Conservation (phyloP, 495 filamentous ascomycete species). For the Pyronema domesticum region DNA sequence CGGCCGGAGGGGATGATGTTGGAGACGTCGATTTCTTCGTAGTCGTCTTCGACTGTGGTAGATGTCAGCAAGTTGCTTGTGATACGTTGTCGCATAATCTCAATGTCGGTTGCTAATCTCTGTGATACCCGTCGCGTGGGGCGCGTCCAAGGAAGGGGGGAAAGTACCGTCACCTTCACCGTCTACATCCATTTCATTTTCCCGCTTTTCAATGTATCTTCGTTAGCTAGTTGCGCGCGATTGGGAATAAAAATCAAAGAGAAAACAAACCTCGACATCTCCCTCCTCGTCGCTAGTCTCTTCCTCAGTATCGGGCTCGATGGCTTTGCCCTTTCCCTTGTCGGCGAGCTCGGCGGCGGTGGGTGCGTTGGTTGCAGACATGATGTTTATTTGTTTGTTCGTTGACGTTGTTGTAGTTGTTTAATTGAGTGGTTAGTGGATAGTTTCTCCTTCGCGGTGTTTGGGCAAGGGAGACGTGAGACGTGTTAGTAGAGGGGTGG, state of each 20-base stretch:
- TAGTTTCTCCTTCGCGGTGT: too few relatives aligned
- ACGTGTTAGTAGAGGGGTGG: too few relatives aligned
- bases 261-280: constrained; percentile 25
- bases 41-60: constrained; percentile 46
- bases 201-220: neutral
- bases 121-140: neutral
- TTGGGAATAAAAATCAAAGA: neutral
- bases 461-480: too few relatives aligned
- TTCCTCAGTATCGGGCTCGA: constrained; percentile 49
- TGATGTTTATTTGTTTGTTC: too few relatives aligned
- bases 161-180: neutral
- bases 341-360: constrained; percentile 30
- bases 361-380: constrained; percentile 13
- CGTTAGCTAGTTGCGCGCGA: neutral
- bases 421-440: too few relatives aligned
- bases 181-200: neutral
- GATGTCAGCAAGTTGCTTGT: too few relatives aligned
- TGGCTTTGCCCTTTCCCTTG: constrained; percentile 51
- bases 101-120: neutral
- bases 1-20: constrained; percentile 68
- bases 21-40: constrained; percentile 72
- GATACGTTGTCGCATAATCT: neutral
- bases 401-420: too few relatives aligned
- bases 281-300: constrained; percentile 46
- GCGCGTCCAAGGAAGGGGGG: neutral